Conservation (phyloP, 164 flowering plant genomes). For the Akebia trifoliata region DNA sequence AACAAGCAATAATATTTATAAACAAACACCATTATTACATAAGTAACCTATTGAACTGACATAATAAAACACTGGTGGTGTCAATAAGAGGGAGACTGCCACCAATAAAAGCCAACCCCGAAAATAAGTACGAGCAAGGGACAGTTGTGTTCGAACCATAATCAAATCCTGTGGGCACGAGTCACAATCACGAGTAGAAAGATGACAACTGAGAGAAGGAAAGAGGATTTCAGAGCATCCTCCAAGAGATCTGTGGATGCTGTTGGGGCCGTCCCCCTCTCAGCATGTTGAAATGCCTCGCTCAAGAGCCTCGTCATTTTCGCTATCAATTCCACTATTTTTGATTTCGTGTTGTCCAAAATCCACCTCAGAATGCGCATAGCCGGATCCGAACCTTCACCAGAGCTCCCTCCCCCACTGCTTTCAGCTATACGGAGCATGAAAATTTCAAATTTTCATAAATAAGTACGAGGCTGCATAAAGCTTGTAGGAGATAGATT, state of each 20-base stretch:
- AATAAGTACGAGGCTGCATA: too few relatives aligned
- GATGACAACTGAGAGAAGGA: slow-evolving; percentile 57
- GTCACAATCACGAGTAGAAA: slow-evolving; percentile 54
- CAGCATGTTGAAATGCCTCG: slow-evolving; percentile 27
- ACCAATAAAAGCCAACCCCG: too few relatives aligned
- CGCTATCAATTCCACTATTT: slow-evolving; percentile 37
- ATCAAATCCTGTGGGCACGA: slow-evolving; percentile 42
- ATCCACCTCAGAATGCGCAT: slow-evolving; percentile 33
- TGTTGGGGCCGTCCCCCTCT: slow-evolving; percentile 15
- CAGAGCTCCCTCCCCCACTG: slow-evolving; percentile 6
- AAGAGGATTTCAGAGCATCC: slow-evolving; percentile 50
- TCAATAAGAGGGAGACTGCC: too few relatives aligned
- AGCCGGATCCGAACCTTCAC: slow-evolving; percentile 17
- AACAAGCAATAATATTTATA: too few relatives aligned
- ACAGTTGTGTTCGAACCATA: slow-evolving; percentile 49
- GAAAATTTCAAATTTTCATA: too few relatives aligned
- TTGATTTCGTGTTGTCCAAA: slow-evolving; percentile 31
- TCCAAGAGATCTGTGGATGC: slow-evolving; percentile 26
- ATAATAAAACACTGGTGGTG: too few relatives aligned
- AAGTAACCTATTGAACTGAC: too few relatives aligned
- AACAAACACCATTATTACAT: too few relatives aligned
- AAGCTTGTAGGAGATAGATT: too few relatives aligned
- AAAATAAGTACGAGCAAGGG: too few relatives aligned
- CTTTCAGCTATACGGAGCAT: slow-evolving; percentile 26
- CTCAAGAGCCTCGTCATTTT: slow-evolving; percentile 28